Percentiles rank a stretch among this genome's conserved stretches.
Evolutionary conservation across 2,329 filamentous ascomycete genomes (phyloP).

Genomic region (Diplodia intermedia): DNA sequence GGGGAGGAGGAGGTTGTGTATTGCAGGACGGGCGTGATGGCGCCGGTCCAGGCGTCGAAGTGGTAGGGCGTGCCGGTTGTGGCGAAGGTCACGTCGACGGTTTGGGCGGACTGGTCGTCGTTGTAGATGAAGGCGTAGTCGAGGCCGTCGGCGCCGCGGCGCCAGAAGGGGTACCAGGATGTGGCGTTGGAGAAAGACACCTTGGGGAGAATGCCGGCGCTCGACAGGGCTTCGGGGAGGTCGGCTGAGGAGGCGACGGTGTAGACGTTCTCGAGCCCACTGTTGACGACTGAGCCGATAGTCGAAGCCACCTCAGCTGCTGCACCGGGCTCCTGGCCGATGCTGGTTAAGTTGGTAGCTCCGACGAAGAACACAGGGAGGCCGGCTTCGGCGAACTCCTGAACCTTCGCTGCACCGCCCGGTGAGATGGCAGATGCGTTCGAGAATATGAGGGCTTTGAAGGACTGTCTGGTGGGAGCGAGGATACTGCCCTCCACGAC

Average conservation of each 20-base stretch:
- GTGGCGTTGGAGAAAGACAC: conserved; percentile 39
- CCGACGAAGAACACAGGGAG: conserved; percentile 53
- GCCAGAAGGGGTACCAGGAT: conserved; percentile 50
- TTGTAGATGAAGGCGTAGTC: conserved; percentile 54
- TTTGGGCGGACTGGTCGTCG: conserved; percentile 37
- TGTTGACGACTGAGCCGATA: conserved; percentile 1
- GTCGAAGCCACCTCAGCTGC: conserved; percentile 2
- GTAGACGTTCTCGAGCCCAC: conserved; percentile 45
- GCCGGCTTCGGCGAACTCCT: conserved; percentile 47
- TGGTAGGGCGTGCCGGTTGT: conserved; percentile 42
- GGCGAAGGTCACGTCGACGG: conserved; percentile 33
- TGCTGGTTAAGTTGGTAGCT: conserved; percentile 29
- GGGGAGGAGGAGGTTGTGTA: conserved; percentile 41
- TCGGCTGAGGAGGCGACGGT: conserved; percentile 39
- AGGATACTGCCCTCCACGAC: conserved; percentile 48
- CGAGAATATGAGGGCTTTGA: conserved; percentile 53
- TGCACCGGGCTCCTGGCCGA: conserved; percentile 15
- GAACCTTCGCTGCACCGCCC: conserved; percentile 44
- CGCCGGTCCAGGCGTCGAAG: conserved; percentile 55
- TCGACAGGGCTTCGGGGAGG: conserved; percentile 43
- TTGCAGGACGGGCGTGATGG: conserved; percentile 41
- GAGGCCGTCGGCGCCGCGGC: conserved; percentile 42
- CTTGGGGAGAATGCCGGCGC: conserved; percentile 45
- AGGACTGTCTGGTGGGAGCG: conserved; percentile 49
- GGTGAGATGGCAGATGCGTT: conserved; percentile 49